Base-by-base conservation (phyloP, 2,329 filamentous ascomycete genomes). In the Neonectria sp. region DNA sequence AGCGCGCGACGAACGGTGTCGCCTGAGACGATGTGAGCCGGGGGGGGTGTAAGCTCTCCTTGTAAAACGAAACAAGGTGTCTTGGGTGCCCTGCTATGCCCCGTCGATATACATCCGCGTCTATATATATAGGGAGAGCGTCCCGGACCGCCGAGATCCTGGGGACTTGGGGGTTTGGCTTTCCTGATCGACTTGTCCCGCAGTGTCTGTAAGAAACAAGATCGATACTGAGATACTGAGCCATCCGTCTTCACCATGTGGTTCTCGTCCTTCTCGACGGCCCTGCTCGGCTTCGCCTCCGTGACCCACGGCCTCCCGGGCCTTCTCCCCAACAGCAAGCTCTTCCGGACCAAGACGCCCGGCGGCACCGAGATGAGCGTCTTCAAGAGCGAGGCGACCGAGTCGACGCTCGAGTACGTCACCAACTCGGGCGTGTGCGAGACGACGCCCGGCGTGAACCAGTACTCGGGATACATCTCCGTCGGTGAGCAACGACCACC, bases 401-500 rank as follows among this genome's bases (percentile, higher is more conserved):
- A 58, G 13, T 68, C 69, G n/a, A 68, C 64, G 52, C 72, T 76
- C 5, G 72, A 76, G 17, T 76, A 73, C 59, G 66, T 70, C 21
- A 71, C 68, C 55, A 75, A 76, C 45, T 76, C 74, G 25, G 90
- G 81, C 78, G 83, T 77, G 87, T 91, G 71, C 82, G 87, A 74
- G 89, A 91, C 80, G 58, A 85, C 71, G 77, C 84, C 59, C 82
- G 91, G 81, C 82, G 90, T 82, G 86, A 92, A 80, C 87, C 91
- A 80, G 80, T 92, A 90, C 77, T 85, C 89, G 9, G 91, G 91
- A 69, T 91, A 92, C 79, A 86, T 93, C 83, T 84, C 67, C 77
- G 91, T 59, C 84, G 89, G 24, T 77, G 87, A 2, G 79, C 12
- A 21, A 11, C 35, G 11, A 43, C 35, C 13, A 43, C 3, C 40